Evolutionary conservation across 768 basidiomycete species (phyloP), one percentile per base, ranked within the genome.

Genomic region (Pulveroboletus sp.): DNA sequence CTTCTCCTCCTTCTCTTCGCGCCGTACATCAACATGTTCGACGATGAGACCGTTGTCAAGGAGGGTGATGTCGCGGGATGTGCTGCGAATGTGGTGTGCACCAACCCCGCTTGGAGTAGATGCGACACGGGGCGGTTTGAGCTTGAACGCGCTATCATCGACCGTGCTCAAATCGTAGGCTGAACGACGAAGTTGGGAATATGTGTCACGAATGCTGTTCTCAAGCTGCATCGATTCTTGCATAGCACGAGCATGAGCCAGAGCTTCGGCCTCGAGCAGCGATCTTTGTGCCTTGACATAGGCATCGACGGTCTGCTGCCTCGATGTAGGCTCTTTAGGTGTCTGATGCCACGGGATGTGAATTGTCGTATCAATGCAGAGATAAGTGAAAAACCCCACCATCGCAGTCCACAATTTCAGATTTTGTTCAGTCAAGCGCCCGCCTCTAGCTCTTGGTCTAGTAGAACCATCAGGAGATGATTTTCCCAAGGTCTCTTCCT

Each of bases 41-140:
- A 93, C 85, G 46, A 92, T 88, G 77, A 93, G 83, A 3, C 90
- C 90, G 56, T 89, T 93, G 67, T 92, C 86, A 18, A 94, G 78
- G 9, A 93, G 72, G 0, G 89, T 89, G 12, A 89, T 76, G 48
- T 92, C 86, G 31, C 86, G 79, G 36, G 82, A 82, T 47, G 81
- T 77, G 18, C 72, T 74, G 28, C 77, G 78, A 26, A 69, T 69
- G 40, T 72, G 68, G 12, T 69, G 62, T n/a, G 67, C 71, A 36
- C 59, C 33, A 5, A 69, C 49, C 12, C 69, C 64, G 5, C 76
- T 73, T 8, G 62, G 49, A 14, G 63, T 59, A 27, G 64, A 31
- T 6, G 66, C 50, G 7, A 76, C 72, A 32, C 73, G 71, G 26
- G 82, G 79, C 24, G 83, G 76, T 62, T 81, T 87, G 65, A 89